Base-by-base conservation (phyloP, 805 yeast species). In the Candida broadrunensis region DNA sequence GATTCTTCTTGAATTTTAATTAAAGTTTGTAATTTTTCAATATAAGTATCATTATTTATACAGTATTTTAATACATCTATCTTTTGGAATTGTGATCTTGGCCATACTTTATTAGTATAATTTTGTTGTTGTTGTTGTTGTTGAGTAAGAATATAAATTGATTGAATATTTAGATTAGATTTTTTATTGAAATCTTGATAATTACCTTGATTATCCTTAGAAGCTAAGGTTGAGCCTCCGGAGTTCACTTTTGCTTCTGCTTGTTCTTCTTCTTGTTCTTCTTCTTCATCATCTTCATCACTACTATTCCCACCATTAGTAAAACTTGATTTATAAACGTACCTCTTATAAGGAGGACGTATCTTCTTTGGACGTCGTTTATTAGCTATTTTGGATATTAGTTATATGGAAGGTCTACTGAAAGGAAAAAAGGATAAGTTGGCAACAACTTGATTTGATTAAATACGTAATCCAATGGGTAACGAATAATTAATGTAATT, bases 311-410 rank as follows among this genome's bases (percentile, higher is more conserved):
- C 49, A 17, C 43, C 52, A 25, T 50, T 56, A 5, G 59, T 53
- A 37, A 50, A 55, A 47, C 52, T 60, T 20, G 72, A 69, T 24
- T 77, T 73, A 50, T 79, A 80, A 35, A 77, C 88, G 59, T 87
- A 88, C 60, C 83, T 77, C 61, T 81, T 75, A 64, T 86, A 89
- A 5, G 90, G 89, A 41, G 89, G 88, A 47, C 83, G 81, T 35
- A 76, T 70, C 72, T 89, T 85, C 71, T 84, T 85, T 9, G 96
- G 89, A 59, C 97, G 76, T 55, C 90, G 67, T 62, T 88, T 89
- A 64, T 89, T 89, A 25, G 89, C 97, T 83, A 89, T 89, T 39
- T 51, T 60, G 65, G 42, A 33, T 20, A 39, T 21, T 27, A 3
- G 30, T 24, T 24, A 24, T 9, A 9, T 6, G 24, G n/a, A n/a